Base-by-base conservation (phyloP, 1,284 basidiomycete genomes). In the Rhodotorula glutinis region DNA sequence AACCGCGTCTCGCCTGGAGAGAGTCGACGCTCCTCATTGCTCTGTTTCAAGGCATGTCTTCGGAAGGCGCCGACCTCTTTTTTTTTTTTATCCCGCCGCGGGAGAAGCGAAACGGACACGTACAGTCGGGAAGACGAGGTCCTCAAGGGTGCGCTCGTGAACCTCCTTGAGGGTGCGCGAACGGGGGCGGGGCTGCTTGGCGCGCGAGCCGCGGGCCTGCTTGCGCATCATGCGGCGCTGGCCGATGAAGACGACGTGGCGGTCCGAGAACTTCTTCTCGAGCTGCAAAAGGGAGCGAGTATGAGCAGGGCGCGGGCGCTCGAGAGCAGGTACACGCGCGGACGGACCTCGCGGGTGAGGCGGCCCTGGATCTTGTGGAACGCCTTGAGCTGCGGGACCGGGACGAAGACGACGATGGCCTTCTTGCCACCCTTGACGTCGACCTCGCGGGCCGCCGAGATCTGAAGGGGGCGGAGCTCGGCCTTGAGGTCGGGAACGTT, bases 241-340 rank as follows among this genome's bases (percentile, higher is more conserved):
- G 66, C 91, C 94, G 79, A 98, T 88, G 81, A 99, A 98, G 73
- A 98, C 91, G 80, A 99, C 92, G 83, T 97, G 95, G 79, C 93
- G 89, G 82, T 96, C 92, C 62, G 94, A 92, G 84, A 99, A 98
- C 84, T 98, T 98, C 88, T 99, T 99, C 87, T 98, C 96, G 79
- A 99, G 87, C 82, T 99, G 95, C 33, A 11, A 38, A 11, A 7
- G 11, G 71, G 94, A 89, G 25, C 14, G 19, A 11, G 4, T 10
- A 2, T 17, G 8, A 44, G 13, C 7, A 4, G n/a, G 58, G 40
- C 4, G 13, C 61, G 58, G 40, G 27, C 38, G 41, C 23, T 14
- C 14, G 52, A 8, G 46, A 7, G 19, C 5, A 23, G 17, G 4
- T 19, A 29, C 23, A 9, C 11, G 9, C n/a, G 4, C 3, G n/a